Evolutionary conservation across 192 early-diverging fungal species (phyloP).

Genomic region (Podochytrium sp.): DNA sequence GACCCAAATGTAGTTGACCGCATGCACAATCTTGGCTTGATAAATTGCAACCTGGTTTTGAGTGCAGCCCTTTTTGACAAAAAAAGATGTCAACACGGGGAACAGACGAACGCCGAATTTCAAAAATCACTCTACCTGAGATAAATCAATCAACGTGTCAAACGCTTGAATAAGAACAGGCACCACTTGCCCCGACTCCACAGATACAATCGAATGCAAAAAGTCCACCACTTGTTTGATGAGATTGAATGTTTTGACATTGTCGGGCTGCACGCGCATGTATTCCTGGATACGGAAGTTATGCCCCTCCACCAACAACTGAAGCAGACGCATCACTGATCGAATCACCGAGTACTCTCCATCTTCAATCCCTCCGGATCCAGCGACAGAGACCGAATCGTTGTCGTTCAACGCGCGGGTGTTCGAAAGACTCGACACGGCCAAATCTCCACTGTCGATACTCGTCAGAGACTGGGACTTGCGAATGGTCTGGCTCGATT

Average conservation of each 20-base stretch:
- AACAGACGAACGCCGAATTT: neutral
- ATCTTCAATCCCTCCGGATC: slow-evolving; percentile 32
- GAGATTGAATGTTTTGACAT: slow-evolving; percentile 41
- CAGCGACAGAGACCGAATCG: slow-evolving; percentile 20
- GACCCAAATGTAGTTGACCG: slow-evolving; percentile 34
- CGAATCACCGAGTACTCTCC: slow-evolving; percentile 30
- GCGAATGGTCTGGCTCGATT: neutral
- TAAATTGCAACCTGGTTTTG: slow-evolving; percentile 43
- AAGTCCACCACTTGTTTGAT: slow-evolving; percentile 44
- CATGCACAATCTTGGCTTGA: slow-evolving; percentile 40
- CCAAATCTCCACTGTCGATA: neutral
- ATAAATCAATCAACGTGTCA: slow-evolving; percentile 45
- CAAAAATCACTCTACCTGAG: slow-evolving; percentile 27
- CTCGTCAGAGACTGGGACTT: neutral
- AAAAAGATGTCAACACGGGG: too few species aligned
- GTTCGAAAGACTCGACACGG: neutral
- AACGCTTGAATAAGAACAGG: slow-evolving; percentile 44
- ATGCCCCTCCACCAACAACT: slow-evolving; percentile 45
- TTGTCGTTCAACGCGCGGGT: neutral
- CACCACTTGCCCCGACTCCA: slow-evolving; percentile 22
- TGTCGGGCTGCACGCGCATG: slow-evolving; percentile 39
- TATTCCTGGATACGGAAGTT: slow-evolving; percentile 42
- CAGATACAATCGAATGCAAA: slow-evolving; percentile 32
- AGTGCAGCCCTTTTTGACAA: slow-evolving; percentile 40
- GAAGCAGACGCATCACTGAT: slow-evolving; percentile 39